Conservation (phyloP, 2,329 filamentous ascomycete species). For the Massarina eburnea region DNA sequence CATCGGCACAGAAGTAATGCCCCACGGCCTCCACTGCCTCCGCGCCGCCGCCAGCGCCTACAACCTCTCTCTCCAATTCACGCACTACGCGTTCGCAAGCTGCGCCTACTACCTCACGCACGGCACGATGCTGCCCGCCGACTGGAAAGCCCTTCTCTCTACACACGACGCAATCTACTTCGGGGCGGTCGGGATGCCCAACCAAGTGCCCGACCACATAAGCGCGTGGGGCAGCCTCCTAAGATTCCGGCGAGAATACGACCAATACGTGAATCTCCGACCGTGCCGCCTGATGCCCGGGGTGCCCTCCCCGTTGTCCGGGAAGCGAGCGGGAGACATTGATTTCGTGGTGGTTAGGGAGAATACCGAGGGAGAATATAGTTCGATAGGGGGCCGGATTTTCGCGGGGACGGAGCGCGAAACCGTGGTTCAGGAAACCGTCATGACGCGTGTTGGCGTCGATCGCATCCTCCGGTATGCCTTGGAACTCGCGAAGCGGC, state of each 20-base stretch:
- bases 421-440: slow-evolving; percentile 5
- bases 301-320: slow-evolving; percentile 1
- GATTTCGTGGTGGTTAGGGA: slow-evolving; percentile 11
- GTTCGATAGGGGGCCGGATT: slow-evolving; percentile 4
- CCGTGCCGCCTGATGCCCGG: slow-evolving; percentile 6
- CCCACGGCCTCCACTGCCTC: slow-evolving; percentile 2
- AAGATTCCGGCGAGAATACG: slow-evolving; percentile 7
- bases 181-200: slow-evolving; percentile 9
- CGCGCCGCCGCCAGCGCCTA: slow-evolving; percentile 1
- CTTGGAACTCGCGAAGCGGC: slow-evolving; percentile 1
- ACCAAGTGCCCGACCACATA: slow-evolving; percentile 8
- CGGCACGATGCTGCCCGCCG: slow-evolving; percentile 5
- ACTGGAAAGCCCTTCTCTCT: slow-evolving; percentile 3
- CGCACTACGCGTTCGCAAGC: slow-evolving; percentile 6
- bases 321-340: slow-evolving; percentile 4
- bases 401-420: slow-evolving; percentile 4
- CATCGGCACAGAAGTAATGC: slow-evolving; percentile 11
- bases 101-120: slow-evolving; percentile 7
- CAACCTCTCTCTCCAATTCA: slow-evolving; percentile 2
- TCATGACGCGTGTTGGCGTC: slow-evolving; percentile 6
- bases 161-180: slow-evolving; percentile 12
- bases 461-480: slow-evolving; percentile 7
- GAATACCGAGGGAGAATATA: slow-evolving; percentile 12
- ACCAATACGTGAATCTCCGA: slow-evolving; percentile 9
- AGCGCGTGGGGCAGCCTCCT: slow-evolving; percentile 8